Conservation (phyloP, 2,329 filamentous ascomycete species). For the Neonectria sp. region DNA sequence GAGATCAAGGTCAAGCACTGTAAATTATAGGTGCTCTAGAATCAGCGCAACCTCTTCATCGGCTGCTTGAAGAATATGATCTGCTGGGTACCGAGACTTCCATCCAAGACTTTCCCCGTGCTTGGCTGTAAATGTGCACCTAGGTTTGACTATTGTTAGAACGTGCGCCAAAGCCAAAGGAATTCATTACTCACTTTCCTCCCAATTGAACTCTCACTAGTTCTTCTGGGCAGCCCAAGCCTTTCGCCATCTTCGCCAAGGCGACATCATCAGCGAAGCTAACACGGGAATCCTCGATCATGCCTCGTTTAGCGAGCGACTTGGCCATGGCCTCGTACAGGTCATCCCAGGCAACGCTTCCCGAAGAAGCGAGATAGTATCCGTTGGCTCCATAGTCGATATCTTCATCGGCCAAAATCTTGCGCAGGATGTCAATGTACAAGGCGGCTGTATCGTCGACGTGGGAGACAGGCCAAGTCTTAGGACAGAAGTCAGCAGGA, state of each 20-base stretch:
- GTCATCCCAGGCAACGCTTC: conserved; percentile 65
- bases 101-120: conserved; percentile 62
- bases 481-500: neutral
- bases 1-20: neutral
- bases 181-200: conserved; percentile 11
- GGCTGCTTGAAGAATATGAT: conserved; percentile 63
- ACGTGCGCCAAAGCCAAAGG: conserved; percentile 55
- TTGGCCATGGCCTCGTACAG: conserved; percentile 63
- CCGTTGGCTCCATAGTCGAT: conserved; percentile 59
- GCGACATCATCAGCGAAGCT: conserved; percentile 52
- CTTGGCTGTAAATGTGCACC: conserved; percentile 54
- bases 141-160: conserved; percentile 49
- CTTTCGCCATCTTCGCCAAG: conserved; percentile 58
- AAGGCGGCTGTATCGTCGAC: conserved; percentile 62
- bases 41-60: conserved; percentile 64
- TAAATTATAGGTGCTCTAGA: conserved; percentile 30
- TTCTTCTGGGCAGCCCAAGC: conserved; percentile 1
- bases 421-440: conserved; percentile 61
- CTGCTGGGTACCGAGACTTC: conserved; percentile 57
- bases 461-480: conserved; percentile 69
- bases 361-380: conserved; percentile 66
- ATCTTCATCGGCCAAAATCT: conserved; percentile 58
- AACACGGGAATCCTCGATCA: conserved; percentile 57
- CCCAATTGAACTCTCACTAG: conserved; percentile 19
- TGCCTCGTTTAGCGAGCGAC: conserved; percentile 55